Evolutionary conservation across 106 monocot species (phyloP).

Genomic region (Allium fistulosum): DNA sequence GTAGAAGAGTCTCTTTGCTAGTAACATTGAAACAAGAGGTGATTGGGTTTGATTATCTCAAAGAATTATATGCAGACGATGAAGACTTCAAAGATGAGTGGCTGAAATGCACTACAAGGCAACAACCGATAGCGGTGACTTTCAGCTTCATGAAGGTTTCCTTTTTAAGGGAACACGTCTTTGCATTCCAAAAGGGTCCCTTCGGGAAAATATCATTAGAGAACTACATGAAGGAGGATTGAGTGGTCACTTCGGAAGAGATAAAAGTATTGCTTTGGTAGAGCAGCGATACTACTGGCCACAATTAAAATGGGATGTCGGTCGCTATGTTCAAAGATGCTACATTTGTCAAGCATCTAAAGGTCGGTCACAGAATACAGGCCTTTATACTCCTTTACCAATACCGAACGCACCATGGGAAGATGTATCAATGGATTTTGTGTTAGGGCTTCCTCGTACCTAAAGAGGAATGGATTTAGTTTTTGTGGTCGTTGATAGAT

Average conservation of each 20-base stretch:
- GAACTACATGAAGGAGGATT: conserved; percentile 2
- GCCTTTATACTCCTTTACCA: conserved; percentile 5
- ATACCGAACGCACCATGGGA: conserved; percentile 9
- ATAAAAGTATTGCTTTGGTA: not conserved
- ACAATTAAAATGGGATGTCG: not conserved
- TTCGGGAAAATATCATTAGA: not conserved
- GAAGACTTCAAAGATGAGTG: conserved; percentile 3
- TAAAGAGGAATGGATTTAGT: conserved; percentile 9
- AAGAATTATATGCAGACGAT: not conserved
- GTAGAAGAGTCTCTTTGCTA: no score
- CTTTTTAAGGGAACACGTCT: not conserved
- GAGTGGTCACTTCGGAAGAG: conserved; percentile 5
- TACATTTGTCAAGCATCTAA: not conserved
- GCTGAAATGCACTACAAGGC: not conserved
- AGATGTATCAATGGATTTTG: conserved; percentile 15
- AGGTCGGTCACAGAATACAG: not conserved
- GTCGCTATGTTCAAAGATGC: not conserved
- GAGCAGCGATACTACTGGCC: conserved; percentile 2
- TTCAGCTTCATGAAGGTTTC: not conserved
- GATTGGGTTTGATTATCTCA: not conserved
- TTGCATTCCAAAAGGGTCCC: not conserved
- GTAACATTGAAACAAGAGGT: not conserved
- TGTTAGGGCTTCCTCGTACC: conserved; percentile 7
- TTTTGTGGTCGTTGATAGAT: conserved; percentile 14
- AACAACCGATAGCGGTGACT: not conserved